Base-by-base conservation (phyloP, 805 yeast species). In the Pichia kluyveri region DNA sequence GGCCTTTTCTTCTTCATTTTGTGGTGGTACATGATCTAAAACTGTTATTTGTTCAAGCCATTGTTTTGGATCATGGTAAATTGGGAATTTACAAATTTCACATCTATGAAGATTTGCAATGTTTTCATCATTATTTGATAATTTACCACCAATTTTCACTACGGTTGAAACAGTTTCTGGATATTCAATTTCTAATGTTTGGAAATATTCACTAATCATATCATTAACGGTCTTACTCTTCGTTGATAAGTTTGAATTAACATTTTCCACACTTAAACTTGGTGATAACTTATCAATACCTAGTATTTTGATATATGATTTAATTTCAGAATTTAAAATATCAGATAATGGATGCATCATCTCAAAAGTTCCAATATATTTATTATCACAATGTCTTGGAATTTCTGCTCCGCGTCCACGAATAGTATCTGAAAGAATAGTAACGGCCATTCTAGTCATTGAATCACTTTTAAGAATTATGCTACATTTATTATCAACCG, bases 81-180 rank as follows among this genome's bases (percentile, higher is more conserved):
- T 73, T 1, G 65, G 68, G 5, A 63, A 69, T 1, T 73, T 71
- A 59, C 96, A 87, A 1, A 86, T 54, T 14, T 64, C 65, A 62
- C 96, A 87, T 7, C 42, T 45, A 7, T 54, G 59, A 15, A 15
- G 15, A 1, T 55, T 55, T 1, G 58, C 51, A 6, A 3, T 15
- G 6, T 44, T 28, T 10, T 48, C 47, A 2, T 38, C 8, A 0
- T 86, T 86, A 8, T 70, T 70, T 2, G 72, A 74, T 41, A 90
- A 66, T 61, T 91, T 89, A 43, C 82, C 82, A 6, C 93, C 96
- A 0, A 96, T 89, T 54, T 86, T 82, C 14, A 89, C 89, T 19
- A 91, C 97, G 0, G 98, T 90, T 0, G 96, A 84, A 3, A 90
- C 89, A 2, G 91, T 86, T 48, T 91, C 86, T 0, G 96, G 89